A percentile compares a stretch with the other conserved stretches of the same genome.
Conservation (phyloP, 1,284 basidiomycete genomes). For the Leccinum insigne region DNA sequence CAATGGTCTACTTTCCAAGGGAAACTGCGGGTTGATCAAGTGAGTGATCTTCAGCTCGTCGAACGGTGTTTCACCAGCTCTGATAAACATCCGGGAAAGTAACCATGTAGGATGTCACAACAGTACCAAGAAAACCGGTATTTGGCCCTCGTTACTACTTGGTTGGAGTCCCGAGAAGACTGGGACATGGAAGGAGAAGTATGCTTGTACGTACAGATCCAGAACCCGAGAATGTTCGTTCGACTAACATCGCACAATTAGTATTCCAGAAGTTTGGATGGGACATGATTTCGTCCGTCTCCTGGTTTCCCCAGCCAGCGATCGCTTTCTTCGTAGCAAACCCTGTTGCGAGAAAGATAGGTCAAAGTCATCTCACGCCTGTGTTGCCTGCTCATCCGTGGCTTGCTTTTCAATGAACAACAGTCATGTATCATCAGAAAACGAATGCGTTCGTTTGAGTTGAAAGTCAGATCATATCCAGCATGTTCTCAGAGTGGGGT, state of each 20-base stretch:
- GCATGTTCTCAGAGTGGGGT: neutral
- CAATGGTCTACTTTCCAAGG: neutral
- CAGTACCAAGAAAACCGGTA: neutral
- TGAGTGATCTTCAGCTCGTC: neutral
- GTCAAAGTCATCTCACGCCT: neutral
- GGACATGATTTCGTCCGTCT: neutral
- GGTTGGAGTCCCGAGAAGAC: neutral
- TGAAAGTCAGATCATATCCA: neutral
- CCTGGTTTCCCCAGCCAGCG: neutral
- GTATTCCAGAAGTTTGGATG: neutral
- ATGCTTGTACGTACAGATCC: neutral
- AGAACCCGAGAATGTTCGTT: neutral
- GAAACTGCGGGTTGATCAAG: neutral
- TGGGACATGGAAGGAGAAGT: neutral
- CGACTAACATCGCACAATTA: neutral
- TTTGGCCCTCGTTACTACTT: neutral
- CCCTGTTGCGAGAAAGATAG: neutral
- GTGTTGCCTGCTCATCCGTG: neutral
- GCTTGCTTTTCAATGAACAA: neutral
- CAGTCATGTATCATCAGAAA: neutral
- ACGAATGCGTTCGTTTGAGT: neutral
- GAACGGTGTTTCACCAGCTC: neutral
- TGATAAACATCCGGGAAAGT: neutral
- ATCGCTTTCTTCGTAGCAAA: neutral
- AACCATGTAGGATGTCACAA: neutral